Base-by-base conservation (phyloP, 495 filamentous ascomycete genomes). In the Tuber brumale region DNA sequence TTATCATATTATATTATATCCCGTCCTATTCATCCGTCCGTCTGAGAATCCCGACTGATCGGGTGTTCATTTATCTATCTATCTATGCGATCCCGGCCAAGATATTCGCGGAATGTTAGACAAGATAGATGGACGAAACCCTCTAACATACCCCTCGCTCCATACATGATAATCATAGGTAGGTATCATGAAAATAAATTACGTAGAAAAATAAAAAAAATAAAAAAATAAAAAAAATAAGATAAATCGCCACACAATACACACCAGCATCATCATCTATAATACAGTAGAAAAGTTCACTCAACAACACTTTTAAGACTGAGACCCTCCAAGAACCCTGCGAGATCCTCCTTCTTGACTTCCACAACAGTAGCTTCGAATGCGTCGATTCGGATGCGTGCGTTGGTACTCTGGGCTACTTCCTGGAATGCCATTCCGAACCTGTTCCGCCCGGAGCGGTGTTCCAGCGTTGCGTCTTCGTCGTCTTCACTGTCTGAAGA, bases 281-380 rank as follows among this genome's bases (percentile, higher is more conserved):
- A 61, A 61, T 61, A 27, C 23, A 8, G 10, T 61, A 31, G 51
- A 8, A 61, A 61, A 61, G 51, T 8, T 79, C 61, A 97, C 69
- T 95, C 95, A 72, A 97, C 90, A 19, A 98, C 94, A 83, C 90
- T 90, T 87, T 94, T 95, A 88, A 94, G 90, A 83, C 94, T 97
- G 83, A 99, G 83, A 71, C 91, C 89, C 86, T 98, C 95, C 78
- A 99, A 87, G 84, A 99, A 99, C 18, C 91, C 93, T 31, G 91
- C 89, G 43, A 99, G 86, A 85, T 98, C 95, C 83, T 99, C 95
- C 85, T 97, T 97, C 85, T 91, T 89, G 44, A 99, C 95, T 85
- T 98, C 95, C 70, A 97, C 94, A 16, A 98, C 96, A 79, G 93
- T 97, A 83, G 97, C 92, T 85, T 99, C 96, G 84, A 99, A 99